Evolutionary conservation across 1,139 yeast genomes (phyloP), one percentile per base, ranked within the genome.

Genomic region (Yamadazyma sp.): DNA sequence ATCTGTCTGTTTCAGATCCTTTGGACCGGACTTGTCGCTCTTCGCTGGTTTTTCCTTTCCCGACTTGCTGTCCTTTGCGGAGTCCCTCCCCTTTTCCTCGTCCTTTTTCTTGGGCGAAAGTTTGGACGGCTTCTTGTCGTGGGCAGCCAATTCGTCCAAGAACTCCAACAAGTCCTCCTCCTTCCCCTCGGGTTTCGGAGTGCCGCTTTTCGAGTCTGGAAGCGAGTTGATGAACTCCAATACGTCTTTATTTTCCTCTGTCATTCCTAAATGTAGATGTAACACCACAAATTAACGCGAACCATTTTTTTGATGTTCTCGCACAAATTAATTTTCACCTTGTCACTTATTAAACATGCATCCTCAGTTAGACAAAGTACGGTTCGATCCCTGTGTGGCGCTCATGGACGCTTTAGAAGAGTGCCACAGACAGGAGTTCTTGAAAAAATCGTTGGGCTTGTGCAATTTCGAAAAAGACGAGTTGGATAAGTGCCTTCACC

Each of bases 401-500:
- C 75, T 89, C 39, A 88, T 92, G 65, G 83, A 83, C 48, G 96
- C 96, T 0, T 75, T 92, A 11, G 96, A 91, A 56, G 84, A 87
- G 57, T 92, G 98, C 59, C 97, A 91, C 56, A 73, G 80, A 45
- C 77, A 75, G 45, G 86, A 83, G 43, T 85, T 83, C 50, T 54
- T 86, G 47, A 75, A 79, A 53, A 80, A 86, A 56, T 82, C 87
- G n/a, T 68, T 87, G 50, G 98, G 98, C 28, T 69, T 79, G 48
- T 92, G 98, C 64, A 88, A 88, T 61, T 82, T 82, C 45, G 84
- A 85, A 53, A 89, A 89, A 56, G 87, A 86, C 46, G 91, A 86
- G 43, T 71, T 92, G 37, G 64, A 84, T 34, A 69, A 79, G 56
- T 92, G 98, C 62, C 71, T 92, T 31, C 94, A 88, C 55, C 79